Base-by-base conservation (phyloP, 1,139 yeast species). In the Hemisphaericaspora xylanilytica region DNA sequence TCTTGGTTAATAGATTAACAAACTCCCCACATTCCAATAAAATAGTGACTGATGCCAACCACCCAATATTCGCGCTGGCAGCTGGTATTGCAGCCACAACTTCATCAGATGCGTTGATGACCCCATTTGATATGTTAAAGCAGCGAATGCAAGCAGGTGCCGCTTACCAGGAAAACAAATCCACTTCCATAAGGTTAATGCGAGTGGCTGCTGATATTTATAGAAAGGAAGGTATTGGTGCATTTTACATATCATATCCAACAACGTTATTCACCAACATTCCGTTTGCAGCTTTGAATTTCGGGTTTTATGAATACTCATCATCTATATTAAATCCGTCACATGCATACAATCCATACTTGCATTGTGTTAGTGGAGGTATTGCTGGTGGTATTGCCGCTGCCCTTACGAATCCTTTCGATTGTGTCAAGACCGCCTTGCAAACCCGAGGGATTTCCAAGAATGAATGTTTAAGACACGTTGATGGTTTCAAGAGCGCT, bases 381-480 rank as follows among this genome's bases (percentile, higher is more conserved):
- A 63, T 90, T 12, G 92, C 97, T 29, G 99, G 98, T 45, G 98
- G 97, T 10, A 73, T 87, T 18, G 96, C 97, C 24, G 97, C 98
- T 4, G 98, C 97, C 1, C 68, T 90, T 39, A 92, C 98, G 8
- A 92, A 95, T 18, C 99, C 99, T 6, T 74, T 92, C 46, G 99
- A 92, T 60, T 95, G 96, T 56, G 80, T 92, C 52, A 92, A 92
- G 64, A 92, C 99, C 0, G 80, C 90, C 16, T 67, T 92, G 48
- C 99, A 92, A 63, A 85, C 95, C 5, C 73, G 78, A 47, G 83
- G 85, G 12, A 67, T 78, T 37, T 69, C 80, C 18, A 63, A 70
- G 32, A 67, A 72, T 43, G 74, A 69, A 38, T 60, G 64, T 31
- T 73, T 87, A 48, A 73, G 80, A 47, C 61, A 70, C 36, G 81